Evolutionary conservation across 2,329 filamentous ascomycete genomes (phyloP).

Genomic region (Cercospora brassicicola): DNA sequence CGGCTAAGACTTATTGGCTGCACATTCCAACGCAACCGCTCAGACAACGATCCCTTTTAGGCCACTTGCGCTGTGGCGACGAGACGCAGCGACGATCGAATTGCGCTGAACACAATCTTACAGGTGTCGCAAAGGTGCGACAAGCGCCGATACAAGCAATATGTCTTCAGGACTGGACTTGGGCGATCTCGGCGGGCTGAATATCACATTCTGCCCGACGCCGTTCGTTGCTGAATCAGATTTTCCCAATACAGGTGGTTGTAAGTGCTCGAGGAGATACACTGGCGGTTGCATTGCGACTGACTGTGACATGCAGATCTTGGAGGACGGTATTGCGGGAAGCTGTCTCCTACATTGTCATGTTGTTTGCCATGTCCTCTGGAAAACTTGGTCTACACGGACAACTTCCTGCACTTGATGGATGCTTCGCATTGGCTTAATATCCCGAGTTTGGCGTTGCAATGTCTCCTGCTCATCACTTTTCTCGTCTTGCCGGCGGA

Average conservation of each 20-base stretch:
- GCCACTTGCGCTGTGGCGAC: slow-evolving; percentile 35
- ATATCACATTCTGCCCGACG: slow-evolving; percentile 57
- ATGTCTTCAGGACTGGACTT: slow-evolving; percentile 4
- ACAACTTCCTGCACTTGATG: slow-evolving; percentile 15
- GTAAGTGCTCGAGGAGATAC: slow-evolving; percentile 51
- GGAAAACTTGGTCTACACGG: slow-evolving; percentile 17
- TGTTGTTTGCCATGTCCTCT: slow-evolving; percentile 84
- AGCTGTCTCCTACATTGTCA: slow-evolving; percentile 47
- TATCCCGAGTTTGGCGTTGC: slow-evolving; percentile 69
- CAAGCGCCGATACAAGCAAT: background rate
- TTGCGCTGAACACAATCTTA: background rate
- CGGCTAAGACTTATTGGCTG: background rate
- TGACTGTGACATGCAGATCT: slow-evolving; percentile 26
- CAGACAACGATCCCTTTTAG: slow-evolving; percentile 7
- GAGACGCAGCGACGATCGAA: background rate
- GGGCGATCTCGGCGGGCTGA: slow-evolving; percentile 18
- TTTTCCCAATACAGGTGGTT: slow-evolving; percentile 65
- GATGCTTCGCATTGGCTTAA: slow-evolving; percentile 60
- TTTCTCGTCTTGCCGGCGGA: slow-evolving; percentile 74
- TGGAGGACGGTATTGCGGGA: slow-evolving; percentile 58
- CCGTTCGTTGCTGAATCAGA: slow-evolving; percentile 65
- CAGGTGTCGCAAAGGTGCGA: background rate
- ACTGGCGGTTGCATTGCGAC: too few relatives aligned
- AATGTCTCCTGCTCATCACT: slow-evolving; percentile 71
- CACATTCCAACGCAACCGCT: slow-evolving; percentile 17